A percentile compares a stretch with the other conserved stretches of the same genome.
These are phyloP conservation scores for Metschnikowia bowlesiae DNA, from an alignment of 805 yeast genomes.

Conservation along the genomic window DNA sequence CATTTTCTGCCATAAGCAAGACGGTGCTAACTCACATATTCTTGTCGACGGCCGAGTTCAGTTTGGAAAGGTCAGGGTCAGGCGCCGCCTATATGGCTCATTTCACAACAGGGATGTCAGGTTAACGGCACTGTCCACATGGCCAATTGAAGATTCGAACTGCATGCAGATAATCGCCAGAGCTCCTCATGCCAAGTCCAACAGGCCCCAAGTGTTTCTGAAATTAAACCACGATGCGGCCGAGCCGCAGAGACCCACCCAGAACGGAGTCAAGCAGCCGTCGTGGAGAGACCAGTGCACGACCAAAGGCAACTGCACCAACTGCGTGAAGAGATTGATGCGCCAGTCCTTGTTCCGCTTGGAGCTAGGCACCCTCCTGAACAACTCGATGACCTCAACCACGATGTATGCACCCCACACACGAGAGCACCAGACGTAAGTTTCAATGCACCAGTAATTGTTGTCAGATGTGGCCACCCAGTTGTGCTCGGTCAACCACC, in stretches of 20 bases:
- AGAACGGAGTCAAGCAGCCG: constrained; percentile 43
- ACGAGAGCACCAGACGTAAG: constrained; percentile 42
- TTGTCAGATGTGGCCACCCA: constrained; percentile 42
- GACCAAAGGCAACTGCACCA: constrained; percentile 39
- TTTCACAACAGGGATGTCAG: too few relatives aligned
- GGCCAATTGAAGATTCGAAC: not conserved
- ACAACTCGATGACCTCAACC: constrained; percentile 36
- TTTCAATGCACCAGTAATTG: constrained; percentile 38
- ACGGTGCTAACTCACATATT: too few relatives aligned
- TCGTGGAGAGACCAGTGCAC: constrained; percentile 42
- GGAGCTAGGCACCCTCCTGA: constrained; percentile 37
- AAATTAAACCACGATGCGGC: constrained; percentile 44
- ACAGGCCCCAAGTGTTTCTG: constrained; percentile 31
- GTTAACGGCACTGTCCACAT: too few relatives aligned
- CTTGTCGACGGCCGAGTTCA: too few relatives aligned
- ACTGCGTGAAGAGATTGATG: constrained; percentile 33
- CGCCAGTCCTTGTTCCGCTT: constrained; percentile 36
- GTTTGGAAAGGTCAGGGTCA: too few relatives aligned
- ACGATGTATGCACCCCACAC: constrained; percentile 41
- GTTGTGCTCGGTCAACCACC: constrained; percentile 44
- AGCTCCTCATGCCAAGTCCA: constrained; percentile 21
- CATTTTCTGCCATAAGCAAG: too few relatives aligned
- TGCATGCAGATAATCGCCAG: not conserved
- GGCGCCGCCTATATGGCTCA: too few relatives aligned
- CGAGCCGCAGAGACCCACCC: constrained; percentile 45